These are phyloP conservation scores for Alloteropsis angusta DNA, from an alignment of 202 grass and related monocot genomes.

Conservation along the genomic window DNA sequence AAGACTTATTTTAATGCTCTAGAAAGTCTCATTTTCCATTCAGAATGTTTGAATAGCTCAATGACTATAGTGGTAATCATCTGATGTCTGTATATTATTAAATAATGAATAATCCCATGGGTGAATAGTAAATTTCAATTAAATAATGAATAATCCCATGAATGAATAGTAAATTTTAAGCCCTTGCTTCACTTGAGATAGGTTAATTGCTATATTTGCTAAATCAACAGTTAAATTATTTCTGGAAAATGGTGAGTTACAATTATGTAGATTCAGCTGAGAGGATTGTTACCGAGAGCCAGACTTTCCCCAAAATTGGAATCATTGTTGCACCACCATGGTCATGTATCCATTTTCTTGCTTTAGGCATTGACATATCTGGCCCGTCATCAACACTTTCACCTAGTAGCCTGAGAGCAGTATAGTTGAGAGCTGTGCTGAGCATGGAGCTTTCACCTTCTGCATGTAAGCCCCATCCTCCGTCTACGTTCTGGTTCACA, in stretches of 20 bases:
- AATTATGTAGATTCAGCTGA: not conserved
- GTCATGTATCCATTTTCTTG: conserved; percentile 65
- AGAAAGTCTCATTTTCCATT: not conserved
- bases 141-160: too few species aligned
- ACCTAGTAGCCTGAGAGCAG: conserved; percentile 55
- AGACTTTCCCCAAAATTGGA: conserved; percentile 62
- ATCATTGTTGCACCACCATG: conserved; percentile 53
- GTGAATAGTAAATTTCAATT: not conserved
- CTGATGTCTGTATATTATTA: not conserved
- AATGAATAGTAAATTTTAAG: not conserved
- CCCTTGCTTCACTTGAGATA: not conserved
- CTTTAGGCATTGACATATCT: conserved; percentile 39
- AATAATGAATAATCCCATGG: too few species aligned
- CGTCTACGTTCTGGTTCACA: conserved; percentile 53
- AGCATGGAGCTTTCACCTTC: conserved; percentile 75
- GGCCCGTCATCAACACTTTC: conserved; percentile 27
- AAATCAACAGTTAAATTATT: conserved; percentile 15
- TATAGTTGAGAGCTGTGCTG: conserved; percentile 56
- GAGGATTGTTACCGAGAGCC: conserved; percentile 52
- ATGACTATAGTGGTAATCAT: not conserved
- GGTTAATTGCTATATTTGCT: not conserved
- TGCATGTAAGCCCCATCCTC: conserved; percentile 66
- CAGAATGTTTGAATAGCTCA: not conserved
- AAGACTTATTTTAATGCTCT: not conserved
- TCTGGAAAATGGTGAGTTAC: not conserved